A percentile compares a stretch with the other conserved stretches of the same genome.
Conservation (phyloP, 2,329 filamentous ascomycete species). For the Gremmenia infestans region DNA sequence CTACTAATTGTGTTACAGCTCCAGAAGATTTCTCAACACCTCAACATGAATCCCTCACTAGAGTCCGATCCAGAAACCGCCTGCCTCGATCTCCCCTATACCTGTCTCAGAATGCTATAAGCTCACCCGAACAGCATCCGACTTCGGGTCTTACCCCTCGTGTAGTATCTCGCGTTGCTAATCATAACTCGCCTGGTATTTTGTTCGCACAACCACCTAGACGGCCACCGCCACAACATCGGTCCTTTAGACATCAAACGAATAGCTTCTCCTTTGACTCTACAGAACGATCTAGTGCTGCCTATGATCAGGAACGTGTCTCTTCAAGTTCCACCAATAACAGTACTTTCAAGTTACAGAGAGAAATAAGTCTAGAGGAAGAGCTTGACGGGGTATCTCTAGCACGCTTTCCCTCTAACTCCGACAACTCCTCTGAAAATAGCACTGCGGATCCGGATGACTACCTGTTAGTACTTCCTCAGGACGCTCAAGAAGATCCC, state of each 20-base stretch:
- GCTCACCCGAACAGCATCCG: conserved; percentile 26
- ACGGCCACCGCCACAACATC: conserved; percentile 17
- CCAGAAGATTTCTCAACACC: conserved; percentile 28
- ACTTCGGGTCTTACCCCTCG: conserved; percentile 24
- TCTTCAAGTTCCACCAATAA: conserved; percentile 19
- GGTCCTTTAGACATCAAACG: conserved; percentile 31
- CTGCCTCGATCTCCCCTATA: conserved; percentile 32
- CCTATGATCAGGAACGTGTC: conserved; percentile 27
- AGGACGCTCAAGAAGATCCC: neutral
- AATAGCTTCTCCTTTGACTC: conserved; percentile 33
- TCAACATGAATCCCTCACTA: conserved; percentile 11
- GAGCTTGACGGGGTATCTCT: conserved; percentile 26
- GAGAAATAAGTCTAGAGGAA: conserved; percentile 21
- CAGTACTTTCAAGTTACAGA: conserved; percentile 11
- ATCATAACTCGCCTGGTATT: conserved; percentile 26
- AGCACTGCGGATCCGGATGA: neutral
- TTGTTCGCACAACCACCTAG: conserved; percentile 30
- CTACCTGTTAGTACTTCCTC: neutral
- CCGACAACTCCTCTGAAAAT: neutral
- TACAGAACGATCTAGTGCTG: conserved; percentile 29
- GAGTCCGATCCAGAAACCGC: conserved; percentile 11
- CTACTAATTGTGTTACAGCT: conserved; percentile 7
- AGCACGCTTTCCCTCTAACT: conserved; percentile 13
- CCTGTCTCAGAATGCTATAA: conserved; percentile 29
- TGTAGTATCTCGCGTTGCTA: conserved; percentile 20